Evolutionary conservation across 2,329 filamentous ascomycete species (phyloP), one percentile per base, ranked within the genome.

Genomic region (Sporothrix schenckii): DNA sequence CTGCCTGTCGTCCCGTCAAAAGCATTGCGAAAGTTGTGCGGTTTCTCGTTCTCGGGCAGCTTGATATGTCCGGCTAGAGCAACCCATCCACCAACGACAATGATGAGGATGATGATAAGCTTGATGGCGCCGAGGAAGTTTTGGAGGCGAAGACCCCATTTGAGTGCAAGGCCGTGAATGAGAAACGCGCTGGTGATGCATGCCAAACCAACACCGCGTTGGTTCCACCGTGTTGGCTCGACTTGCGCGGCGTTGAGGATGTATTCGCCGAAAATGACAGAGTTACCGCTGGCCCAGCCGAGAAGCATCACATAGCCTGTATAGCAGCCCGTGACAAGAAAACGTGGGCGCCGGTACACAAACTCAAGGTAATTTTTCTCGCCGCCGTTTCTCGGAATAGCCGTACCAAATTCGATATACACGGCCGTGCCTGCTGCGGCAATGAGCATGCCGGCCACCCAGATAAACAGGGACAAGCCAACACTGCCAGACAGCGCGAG

Each of bases 211-310:
- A 91, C 81, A 56, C 83, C 88, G 52, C 89, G 84, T 79, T 91
- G 87, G 77, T 91, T 90, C 88, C 88, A 91, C 27, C 88, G 82
- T 65, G 81, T 84, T 30, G 89, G 86, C 73, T 91, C 85, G 27
- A 87, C 83, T 14, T 87, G 80, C 13, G 89, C 86, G 10, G 89
- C 89, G 75, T 89, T 84, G 1, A 92, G 83, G 70, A 92, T 87
- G 78, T 91, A 91, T 76, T 91, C 88, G 72, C 89, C 89, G 73
- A 92, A 91, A 52, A 91, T 84, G 73, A 92, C 87, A 0, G 86
- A 89, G 78, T 91, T 91, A 16, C 86, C 86, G 7, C 86, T 86
- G 0, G 88, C 87, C 87, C 88, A 91, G 14, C 86, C 87, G 21
- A 91, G 83, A 1, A 91, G 82, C 34, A 91, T 76, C 14, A 89